Conservation (phyloP, 2,329 filamentous ascomycete genomes). For the Seiridium cupressi region DNA sequence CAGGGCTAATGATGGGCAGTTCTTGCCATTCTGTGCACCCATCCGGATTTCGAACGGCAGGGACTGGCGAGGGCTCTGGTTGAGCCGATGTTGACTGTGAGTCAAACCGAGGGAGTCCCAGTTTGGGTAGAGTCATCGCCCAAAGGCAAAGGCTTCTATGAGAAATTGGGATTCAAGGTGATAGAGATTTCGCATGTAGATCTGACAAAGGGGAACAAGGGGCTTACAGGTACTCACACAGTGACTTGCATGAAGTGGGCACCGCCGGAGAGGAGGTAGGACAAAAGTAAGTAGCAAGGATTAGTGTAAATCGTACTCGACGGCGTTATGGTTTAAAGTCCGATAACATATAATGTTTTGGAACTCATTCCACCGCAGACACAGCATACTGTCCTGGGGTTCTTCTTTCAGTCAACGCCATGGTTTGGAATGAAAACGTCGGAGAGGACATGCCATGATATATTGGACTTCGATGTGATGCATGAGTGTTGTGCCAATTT, state of each 20-base stretch:
- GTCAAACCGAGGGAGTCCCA: neutral
- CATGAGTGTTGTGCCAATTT: too few relatives aligned
- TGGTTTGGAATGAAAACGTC: too few relatives aligned
- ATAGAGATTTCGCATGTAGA: neutral
- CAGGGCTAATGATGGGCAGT: neutral
- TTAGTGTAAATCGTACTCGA: too few relatives aligned
- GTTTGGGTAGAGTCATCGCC: neutral
- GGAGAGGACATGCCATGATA: too few relatives aligned
- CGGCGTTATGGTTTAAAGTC: too few relatives aligned
- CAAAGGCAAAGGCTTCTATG: neutral
- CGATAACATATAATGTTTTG: too few relatives aligned
- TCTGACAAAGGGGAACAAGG: neutral
- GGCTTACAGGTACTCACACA: neutral
- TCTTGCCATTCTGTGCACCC: neutral
- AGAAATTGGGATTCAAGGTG: neutral
- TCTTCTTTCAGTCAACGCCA: too few relatives aligned
- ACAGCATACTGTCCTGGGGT: too few relatives aligned
- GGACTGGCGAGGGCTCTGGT: neutral
- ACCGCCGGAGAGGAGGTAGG: neutral
- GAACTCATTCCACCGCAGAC: too few relatives aligned
- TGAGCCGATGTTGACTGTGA: neutral
- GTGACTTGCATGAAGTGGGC: neutral
- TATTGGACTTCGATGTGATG: too few relatives aligned
- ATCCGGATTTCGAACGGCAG: neutral
- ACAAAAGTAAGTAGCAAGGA: too few relatives aligned